Evolutionary conservation across 140 eudicot species (phyloP).

Genomic region (Cichorium intybus): DNA sequence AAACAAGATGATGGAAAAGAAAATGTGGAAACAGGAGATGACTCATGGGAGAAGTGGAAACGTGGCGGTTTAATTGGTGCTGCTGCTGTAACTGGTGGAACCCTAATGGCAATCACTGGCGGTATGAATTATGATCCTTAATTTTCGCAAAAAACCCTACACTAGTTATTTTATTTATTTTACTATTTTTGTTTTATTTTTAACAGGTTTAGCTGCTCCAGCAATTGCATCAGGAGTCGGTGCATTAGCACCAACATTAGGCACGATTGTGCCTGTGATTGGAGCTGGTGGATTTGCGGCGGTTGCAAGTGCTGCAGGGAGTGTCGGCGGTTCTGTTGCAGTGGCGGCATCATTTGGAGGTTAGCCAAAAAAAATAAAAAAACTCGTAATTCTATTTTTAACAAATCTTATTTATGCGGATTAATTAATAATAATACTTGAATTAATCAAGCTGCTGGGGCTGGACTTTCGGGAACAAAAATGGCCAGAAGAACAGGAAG

Average conservation of each 20-base stretch:
- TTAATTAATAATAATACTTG: conserved; percentile 6
- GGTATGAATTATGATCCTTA: conserved; percentile 63
- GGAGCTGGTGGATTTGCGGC: conserved; percentile 99
- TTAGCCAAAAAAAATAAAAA: conserved; percentile 14
- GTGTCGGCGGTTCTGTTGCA: conserved; percentile 92
- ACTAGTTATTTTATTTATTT: not conserved
- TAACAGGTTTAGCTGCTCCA: conserved; percentile 96
- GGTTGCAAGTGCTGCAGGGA: conserved; percentile 91
- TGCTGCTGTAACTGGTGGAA: conserved; percentile 96
- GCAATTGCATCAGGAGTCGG: conserved; percentile 97
- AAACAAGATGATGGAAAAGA: conserved; percentile 48
- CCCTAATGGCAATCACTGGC: conserved; percentile 92
- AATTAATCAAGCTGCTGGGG: conserved; percentile 82
- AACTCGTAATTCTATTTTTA: not conserved
- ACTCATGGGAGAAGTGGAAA: conserved; percentile 79
- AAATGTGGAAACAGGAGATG: conserved; percentile 36
- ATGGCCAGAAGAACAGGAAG: conserved; percentile 94
- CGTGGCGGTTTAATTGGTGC: conserved; percentile 96
- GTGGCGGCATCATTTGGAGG: conserved; percentile 99
- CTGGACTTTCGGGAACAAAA: conserved; percentile 87
- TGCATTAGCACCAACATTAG: conserved; percentile 94
- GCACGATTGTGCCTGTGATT: conserved; percentile 78
- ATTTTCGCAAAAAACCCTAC: not conserved
- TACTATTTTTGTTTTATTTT: not conserved
- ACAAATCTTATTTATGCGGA: not conserved